phyloP scores from a whole-genome alignment of 805 yeast genomes.

The Suhomyces xylopsoci region DNA sequence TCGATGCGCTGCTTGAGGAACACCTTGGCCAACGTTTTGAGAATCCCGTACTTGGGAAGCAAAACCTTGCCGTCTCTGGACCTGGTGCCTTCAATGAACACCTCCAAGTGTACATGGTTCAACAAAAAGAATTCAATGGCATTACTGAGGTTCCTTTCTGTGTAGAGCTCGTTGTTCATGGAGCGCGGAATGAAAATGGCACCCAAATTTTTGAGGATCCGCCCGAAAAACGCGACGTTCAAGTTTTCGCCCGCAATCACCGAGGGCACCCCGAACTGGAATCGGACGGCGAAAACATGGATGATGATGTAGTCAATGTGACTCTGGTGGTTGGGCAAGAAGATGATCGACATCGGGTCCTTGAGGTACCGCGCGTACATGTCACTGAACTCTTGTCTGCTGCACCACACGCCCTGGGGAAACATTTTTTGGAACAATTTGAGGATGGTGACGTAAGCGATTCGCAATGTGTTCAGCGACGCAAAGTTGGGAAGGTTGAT shows the following conservation, averaged over 20 bases:
- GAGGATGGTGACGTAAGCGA: constrained; percentile 39
- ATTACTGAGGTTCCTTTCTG: constrained; percentile 46
- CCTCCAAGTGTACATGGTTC: constrained; percentile 52
- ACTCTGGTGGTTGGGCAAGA: constrained; percentile 60
- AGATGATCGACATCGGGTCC: constrained; percentile 45
- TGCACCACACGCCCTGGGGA: constrained; percentile 43
- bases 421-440: constrained; percentile 33
- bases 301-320: constrained; percentile 60
- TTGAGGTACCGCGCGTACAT: constrained; percentile 31
- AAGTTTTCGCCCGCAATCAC: constrained; percentile 68
- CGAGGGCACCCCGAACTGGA: constrained; percentile 52
- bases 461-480: constrained; percentile 23
- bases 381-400: constrained; percentile 24
- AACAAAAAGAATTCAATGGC: constrained; percentile 48
- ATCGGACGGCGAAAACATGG: constrained; percentile 51
- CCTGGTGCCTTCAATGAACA: constrained; percentile 65
- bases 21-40: constrained; percentile 50
- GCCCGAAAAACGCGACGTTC: constrained; percentile 55
- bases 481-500: constrained; percentile 36
- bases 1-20: constrained; percentile 36
- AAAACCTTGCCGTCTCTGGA: constrained; percentile 64
- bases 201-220: constrained; percentile 47
- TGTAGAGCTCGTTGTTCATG: constrained; percentile 40
- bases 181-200: constrained; percentile 57
- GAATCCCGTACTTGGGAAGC: constrained; percentile 59